Percentiles rank a stretch among this genome's conserved stretches.
These are phyloP conservation scores for Cytidiella melzeri DNA, from an alignment of 768 basidiomycete genomes.

Conservation along the genomic window DNA sequence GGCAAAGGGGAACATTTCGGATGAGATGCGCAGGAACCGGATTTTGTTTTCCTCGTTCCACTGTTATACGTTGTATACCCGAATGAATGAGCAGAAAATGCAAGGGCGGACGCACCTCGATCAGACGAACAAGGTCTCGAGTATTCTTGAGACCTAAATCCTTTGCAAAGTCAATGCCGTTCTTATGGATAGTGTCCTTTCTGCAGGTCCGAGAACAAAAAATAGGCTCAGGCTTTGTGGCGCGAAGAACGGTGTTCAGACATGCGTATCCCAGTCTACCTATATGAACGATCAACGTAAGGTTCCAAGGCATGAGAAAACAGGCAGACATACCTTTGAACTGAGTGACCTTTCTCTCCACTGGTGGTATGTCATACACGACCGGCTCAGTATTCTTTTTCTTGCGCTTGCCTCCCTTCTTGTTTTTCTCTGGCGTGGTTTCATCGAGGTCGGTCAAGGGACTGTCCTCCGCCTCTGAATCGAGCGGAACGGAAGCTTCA, in stretches of 20 bases:
- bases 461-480: conserved; percentile 11
- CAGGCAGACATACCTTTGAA: conserved; percentile 64
- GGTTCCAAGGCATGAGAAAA: conserved; percentile 15
- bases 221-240: conserved; percentile 59
- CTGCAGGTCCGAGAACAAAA: conserved; percentile 60
- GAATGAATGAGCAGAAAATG: neutral
- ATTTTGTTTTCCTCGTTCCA: conserved; percentile 91
- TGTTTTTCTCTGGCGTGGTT: conserved; percentile 7
- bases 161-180: conserved; percentile 74
- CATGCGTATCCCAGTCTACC: conserved; percentile 62
- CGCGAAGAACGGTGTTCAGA: conserved; percentile 77
- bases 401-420: conserved; percentile 26
- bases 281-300: neutral
- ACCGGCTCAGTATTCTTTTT: conserved; percentile 39
- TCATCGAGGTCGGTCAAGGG: conserved; percentile 19
- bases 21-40: conserved; percentile 83
- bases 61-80: conserved; percentile 15
- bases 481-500: neutral
- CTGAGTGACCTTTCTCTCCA: conserved; percentile 57
- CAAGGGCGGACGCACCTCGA: conserved; percentile 35
- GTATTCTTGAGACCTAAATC: conserved; percentile 73
- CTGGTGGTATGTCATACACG: conserved; percentile 64
- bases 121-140: conserved; percentile 63
- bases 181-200: conserved; percentile 71
- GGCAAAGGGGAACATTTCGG: conserved; percentile 91